These are phyloP conservation scores for Avena eriantha DNA, from an alignment of 176 grass and related monocot genomes.

Conservation along the genomic window DNA sequence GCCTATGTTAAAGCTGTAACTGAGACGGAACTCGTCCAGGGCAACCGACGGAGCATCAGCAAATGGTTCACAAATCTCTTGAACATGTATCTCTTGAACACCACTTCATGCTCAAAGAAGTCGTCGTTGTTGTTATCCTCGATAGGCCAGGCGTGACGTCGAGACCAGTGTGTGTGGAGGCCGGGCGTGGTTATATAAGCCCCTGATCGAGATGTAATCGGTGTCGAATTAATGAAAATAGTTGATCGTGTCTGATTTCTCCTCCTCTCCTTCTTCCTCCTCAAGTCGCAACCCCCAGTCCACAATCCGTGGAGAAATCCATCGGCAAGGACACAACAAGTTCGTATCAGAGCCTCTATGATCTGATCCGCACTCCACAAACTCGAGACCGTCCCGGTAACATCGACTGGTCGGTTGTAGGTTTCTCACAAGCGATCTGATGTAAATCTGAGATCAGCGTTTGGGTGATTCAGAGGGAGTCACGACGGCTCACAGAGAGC, in stretches of 20 bases:
- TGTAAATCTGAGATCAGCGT: background rate
- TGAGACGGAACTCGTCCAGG: background rate
- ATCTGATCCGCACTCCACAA: background rate
- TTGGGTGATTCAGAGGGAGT: background rate
- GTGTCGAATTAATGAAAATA: too few species aligned
- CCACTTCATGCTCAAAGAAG: too few species aligned
- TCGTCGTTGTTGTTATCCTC: too few species aligned
- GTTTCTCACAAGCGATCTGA: background rate
- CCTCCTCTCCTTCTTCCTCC: too few species aligned
- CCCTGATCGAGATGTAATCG: too few species aligned
- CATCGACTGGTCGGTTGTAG: background rate
- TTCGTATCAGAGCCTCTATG: background rate
- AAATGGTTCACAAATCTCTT: conserved; percentile 21
- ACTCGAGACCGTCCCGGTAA: background rate
- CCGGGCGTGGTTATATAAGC: too few species aligned
- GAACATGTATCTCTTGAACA: too few species aligned
- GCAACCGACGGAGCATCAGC: background rate
- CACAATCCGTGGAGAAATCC: background rate
- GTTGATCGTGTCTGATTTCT: too few species aligned
- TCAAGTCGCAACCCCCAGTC: too few species aligned
- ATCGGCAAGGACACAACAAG: too few species aligned
- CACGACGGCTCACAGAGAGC: background rate
- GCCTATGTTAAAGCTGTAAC: background rate
- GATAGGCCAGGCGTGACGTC: too few species aligned
- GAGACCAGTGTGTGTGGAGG: too few species aligned